Base-by-base conservation (phyloP, 1,139 yeast species). In the Taphrina flavorubra region DNA sequence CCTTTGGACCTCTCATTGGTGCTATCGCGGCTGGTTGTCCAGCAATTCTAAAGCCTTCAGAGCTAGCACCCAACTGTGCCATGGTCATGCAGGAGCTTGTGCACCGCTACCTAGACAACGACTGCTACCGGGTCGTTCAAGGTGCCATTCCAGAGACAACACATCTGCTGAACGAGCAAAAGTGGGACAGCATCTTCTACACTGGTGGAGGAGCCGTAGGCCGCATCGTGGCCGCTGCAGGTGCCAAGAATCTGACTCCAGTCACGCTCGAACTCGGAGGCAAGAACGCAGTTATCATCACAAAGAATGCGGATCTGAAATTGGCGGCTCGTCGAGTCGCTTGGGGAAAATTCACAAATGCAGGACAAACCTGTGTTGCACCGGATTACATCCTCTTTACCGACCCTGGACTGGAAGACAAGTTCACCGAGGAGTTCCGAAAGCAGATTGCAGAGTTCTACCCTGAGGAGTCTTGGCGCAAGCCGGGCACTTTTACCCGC, bases 1-100 rank as follows among this genome's bases (percentile, higher is more conserved):
- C 90, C 0, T 72, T 92, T 36, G 81, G 85, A 16, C 92, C 97
- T 0, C 76, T 92, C 20, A 82, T 87, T 51, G 91, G 91, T 40
- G 97, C 97, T 0, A 80, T 94, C 74, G 92, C 97, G 1, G 92
- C 89, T 25, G 98, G 98, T 31, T 92, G 92, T 77, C 83, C 87
- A 7, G 95, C 90, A 37, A 86, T 90, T 34, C 80, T 89, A 75
- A 92, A 92, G 77, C 96, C 91, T 44, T 85, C 90, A 47, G 98
- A 94, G 77, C 77, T 83, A 70, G 85, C 89, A 1, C 94, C 96
- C 0, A 80, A 84, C 72, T 85, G 88, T 68, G 81, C 92, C 6
- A 77, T 78, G 42, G 82, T 85, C 37, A 92, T 69, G 82, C 65
- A 42, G 47, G 55, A 34, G 42, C 36, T 57, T 18, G 40, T 55